Conservation (phyloP, 345 rosid genomes). For the Cardamine occulta region DNA sequence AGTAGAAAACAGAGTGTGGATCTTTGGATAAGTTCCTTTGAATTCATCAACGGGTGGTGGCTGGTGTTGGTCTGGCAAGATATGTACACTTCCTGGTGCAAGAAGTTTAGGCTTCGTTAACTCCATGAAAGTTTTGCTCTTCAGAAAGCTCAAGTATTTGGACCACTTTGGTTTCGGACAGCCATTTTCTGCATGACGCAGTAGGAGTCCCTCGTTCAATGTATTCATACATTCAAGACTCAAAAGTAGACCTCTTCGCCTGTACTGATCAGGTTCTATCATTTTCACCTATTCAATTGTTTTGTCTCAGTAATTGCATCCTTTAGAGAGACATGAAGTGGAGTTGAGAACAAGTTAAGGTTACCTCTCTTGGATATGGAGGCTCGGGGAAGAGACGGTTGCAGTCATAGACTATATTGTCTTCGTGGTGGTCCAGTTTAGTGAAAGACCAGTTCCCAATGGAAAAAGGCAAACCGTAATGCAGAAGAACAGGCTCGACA, state of each 20-base stretch:
- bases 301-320: not conserved
- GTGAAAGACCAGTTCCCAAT: constrained; percentile 97
- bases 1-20: constrained; percentile 91
- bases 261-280: constrained; percentile 70
- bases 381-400: constrained; percentile 91
- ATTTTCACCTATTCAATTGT: constrained; percentile 55
- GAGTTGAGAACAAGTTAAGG: constrained; percentile 17
- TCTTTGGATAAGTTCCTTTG: constrained; percentile 64
- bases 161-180: constrained; percentile 89
- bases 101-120: constrained; percentile 73
- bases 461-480: constrained; percentile 84
- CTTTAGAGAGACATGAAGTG: not conserved
- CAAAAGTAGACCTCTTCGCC: constrained; percentile 61
- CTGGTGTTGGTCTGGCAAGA: constrained; percentile 47
- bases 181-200: constrained; percentile 74
- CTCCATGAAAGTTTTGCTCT: constrained; percentile 88
- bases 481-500: constrained; percentile 86
- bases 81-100: constrained; percentile 46
- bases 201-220: constrained; percentile 84
- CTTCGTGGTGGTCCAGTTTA: constrained; percentile 89
- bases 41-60: constrained; percentile 49
- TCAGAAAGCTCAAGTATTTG: constrained; percentile 87
- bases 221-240: constrained; percentile 87
- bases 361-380: constrained; percentile 95
- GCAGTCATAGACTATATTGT: constrained; percentile 85